Evolutionary conservation across 257 asterid genomes (phyloP).

Genomic region (Gentiana macrophylla): DNA sequence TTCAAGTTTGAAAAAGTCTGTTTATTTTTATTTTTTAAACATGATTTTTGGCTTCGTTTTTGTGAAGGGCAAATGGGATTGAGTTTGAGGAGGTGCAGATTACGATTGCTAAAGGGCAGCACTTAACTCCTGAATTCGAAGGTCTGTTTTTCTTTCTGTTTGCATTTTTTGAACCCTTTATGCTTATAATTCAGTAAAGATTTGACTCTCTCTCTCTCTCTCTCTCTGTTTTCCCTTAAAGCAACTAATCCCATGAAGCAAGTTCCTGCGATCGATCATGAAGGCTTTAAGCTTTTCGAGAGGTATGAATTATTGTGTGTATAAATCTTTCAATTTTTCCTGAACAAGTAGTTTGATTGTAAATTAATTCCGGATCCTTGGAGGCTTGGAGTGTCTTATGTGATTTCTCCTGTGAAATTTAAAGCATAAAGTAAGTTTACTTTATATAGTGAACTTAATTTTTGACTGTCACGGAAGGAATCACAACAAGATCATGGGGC

Average conservation of each 20-base stretch:
- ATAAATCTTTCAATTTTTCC: too few species aligned
- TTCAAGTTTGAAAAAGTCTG: too few species aligned
- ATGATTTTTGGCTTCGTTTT: background rate
- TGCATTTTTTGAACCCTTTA: background rate
- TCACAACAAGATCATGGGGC: too few species aligned
- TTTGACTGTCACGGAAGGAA: too few species aligned
- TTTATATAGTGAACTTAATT: too few species aligned
- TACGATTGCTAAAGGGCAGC: conserved; percentile 48
- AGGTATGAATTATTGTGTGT: too few species aligned
- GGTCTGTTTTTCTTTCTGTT: conserved; percentile 18
- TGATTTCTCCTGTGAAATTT: too few species aligned
- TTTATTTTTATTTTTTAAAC: background rate
- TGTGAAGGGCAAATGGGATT: conserved; percentile 56
- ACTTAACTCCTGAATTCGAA: conserved; percentile 52
- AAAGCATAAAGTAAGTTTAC: too few species aligned
- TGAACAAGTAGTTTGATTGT: too few species aligned
- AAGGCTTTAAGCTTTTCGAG: conserved; percentile 76
- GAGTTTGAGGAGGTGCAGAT: conserved; percentile 72
- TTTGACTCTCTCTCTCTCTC: background rate
- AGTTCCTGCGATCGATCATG: conserved; percentile 87
- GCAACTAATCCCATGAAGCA: conserved; percentile 66
- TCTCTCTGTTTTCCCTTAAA: conserved; percentile 13
- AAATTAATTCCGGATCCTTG: too few species aligned
- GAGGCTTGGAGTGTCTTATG: too few species aligned
- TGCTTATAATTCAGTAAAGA: background rate